Conservation (phyloP, 2,329 filamentous ascomycete genomes). For the Diaporthe citriasiana region DNA sequence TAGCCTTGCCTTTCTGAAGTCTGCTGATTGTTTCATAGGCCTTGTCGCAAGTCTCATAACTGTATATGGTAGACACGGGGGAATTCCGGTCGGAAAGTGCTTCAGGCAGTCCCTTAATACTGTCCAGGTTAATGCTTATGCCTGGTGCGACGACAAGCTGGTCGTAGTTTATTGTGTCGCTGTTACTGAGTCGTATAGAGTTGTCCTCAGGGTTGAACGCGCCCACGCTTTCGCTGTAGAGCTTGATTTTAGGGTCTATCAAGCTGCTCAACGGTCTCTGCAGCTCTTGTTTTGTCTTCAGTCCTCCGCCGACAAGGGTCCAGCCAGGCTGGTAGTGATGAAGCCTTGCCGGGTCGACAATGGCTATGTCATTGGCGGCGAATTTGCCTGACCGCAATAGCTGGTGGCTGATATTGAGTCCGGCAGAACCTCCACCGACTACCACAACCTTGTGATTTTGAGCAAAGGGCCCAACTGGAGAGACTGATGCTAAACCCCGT, state of each 20-base stretch:
- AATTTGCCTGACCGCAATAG: conserved; percentile 46
- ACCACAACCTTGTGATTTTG: conserved; percentile 43
- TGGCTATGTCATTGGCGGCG: conserved; percentile 53
- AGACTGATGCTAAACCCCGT: neutral
- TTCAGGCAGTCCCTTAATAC: conserved; percentile 52
- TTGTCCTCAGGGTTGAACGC: conserved; percentile 54
- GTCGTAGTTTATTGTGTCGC: conserved; percentile 53
- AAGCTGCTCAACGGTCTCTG: conserved; percentile 49
- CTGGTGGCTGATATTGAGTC: conserved; percentile 44
- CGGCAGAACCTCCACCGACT: conserved; percentile 46
- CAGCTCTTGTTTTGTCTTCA: conserved; percentile 49
- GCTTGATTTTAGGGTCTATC: conserved; percentile 52
- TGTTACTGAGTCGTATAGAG: conserved; percentile 51
- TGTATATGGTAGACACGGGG: conserved; percentile 55
- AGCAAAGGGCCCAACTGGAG: neutral
- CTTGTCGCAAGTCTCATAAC: conserved; percentile 52
- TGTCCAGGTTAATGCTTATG: conserved; percentile 53
- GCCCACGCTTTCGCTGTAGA: conserved; percentile 52
- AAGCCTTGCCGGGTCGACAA: conserved; percentile 51
- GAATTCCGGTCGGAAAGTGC: conserved; percentile 52
- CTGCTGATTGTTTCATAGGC: conserved; percentile 53
- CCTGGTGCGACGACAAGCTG: conserved; percentile 56
- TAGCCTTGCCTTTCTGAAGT: conserved; percentile 53
- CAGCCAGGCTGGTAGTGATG: conserved; percentile 56
- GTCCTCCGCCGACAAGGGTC: conserved; percentile 55